These are phyloP conservation scores for Brassica incana DNA, from an alignment of 345 rosid species.

Conservation along the genomic window DNA sequence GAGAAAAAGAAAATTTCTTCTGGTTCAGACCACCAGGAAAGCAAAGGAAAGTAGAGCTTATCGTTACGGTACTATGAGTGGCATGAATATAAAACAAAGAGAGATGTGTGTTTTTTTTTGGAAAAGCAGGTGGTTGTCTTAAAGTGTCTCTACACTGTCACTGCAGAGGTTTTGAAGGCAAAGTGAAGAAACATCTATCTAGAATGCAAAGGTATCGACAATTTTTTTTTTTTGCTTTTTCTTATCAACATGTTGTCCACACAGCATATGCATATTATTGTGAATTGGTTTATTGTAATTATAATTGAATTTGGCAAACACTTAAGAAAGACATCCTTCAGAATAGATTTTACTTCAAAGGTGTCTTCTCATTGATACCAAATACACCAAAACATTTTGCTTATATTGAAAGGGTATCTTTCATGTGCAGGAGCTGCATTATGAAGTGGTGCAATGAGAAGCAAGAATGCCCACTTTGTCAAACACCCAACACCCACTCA, in stretches of 20 bases:
- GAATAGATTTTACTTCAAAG: background rate
- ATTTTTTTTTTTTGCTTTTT: too few relatives aligned
- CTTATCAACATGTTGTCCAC: too few relatives aligned
- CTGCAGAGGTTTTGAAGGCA: slow-evolving; percentile 40
- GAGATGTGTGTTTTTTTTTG: background rate
- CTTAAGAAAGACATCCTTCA: background rate
- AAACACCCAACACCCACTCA: slow-evolving; percentile 78
- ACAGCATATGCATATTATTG: background rate
- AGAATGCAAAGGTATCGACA: slow-evolving; percentile 70
- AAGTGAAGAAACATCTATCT: slow-evolving; percentile 86
- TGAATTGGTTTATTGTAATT: background rate
- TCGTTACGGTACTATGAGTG: too few relatives aligned
- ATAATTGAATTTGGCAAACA: background rate
- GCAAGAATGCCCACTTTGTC: slow-evolving; percentile 95
- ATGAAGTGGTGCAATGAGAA: slow-evolving; percentile 97
- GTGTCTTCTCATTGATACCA: background rate
- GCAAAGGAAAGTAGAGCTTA: background rate
- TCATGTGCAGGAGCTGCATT: slow-evolving; percentile 73
- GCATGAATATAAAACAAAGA: slow-evolving; percentile 20
- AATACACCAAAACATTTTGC: background rate
- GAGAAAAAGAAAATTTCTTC: slow-evolving; percentile 22
- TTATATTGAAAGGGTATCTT: background rate
- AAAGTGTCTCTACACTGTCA: background rate
- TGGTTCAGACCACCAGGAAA: slow-evolving; percentile 36
- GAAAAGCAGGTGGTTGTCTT: slow-evolving; percentile 66